Evolutionary conservation across 208 protist species (phyloP).

Genomic region (Polymyxa betae): DNA sequence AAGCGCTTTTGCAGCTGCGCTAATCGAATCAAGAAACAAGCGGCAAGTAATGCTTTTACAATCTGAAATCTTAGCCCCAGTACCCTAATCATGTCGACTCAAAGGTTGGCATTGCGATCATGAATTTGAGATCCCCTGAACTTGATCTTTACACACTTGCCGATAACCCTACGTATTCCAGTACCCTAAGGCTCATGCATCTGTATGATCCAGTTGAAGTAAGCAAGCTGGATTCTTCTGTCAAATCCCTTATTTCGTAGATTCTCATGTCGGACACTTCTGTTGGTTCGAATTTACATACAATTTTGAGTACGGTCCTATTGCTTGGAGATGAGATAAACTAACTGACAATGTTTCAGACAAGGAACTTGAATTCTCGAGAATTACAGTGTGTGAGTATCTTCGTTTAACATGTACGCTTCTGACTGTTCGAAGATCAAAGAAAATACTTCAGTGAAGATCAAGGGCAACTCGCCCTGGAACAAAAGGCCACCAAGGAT

Average conservation of each 20-base stretch:
- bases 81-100: not conserved
- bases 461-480: constrained; percentile 15
- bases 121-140: constrained; percentile 27
- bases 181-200: not conserved
- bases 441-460: constrained; percentile 46
- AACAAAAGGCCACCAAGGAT: constrained; percentile 28
- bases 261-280: constrained; percentile 20
- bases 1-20: constrained; percentile 18
- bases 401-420: not conserved
- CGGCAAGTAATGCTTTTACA: not conserved
- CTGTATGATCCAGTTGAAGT: constrained; percentile 30
- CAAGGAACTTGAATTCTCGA: not conserved
- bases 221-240: not conserved
- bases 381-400: constrained; percentile 5
- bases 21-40: constrained; percentile 36
- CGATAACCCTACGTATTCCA: constrained; percentile 13
- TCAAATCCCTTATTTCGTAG: not conserved
- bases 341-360: not conserved
- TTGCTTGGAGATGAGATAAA: not conserved
- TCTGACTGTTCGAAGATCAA: not conserved
- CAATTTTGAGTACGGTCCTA: constrained; percentile 9
- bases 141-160: not conserved
- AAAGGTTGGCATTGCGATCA: not conserved
- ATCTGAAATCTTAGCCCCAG: no score
- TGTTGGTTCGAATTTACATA: not conserved